Evolutionary conservation across 2,329 filamentous ascomycete genomes (phyloP).

Genomic region (Diaporthe australafricana): DNA sequence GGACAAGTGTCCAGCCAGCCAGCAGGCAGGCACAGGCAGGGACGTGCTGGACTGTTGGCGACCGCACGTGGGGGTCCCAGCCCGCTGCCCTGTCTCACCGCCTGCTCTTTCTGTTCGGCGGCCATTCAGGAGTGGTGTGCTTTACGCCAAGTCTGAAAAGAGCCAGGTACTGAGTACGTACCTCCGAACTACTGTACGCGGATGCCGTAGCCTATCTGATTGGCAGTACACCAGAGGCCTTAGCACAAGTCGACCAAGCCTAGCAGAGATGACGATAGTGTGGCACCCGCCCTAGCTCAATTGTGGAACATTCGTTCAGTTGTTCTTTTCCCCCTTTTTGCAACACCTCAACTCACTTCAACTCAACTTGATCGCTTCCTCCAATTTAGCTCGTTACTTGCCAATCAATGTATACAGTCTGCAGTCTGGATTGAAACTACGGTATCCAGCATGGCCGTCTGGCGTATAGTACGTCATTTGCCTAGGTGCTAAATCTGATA

Average conservation of each 20-base stretch:
- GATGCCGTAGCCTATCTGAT: no score
- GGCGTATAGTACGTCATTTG: neutral
- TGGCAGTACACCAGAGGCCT: no score
- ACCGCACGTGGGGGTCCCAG: neutral
- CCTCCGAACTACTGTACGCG: no score
- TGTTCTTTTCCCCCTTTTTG: no score
- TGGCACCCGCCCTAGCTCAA: neutral
- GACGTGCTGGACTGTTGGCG: neutral
- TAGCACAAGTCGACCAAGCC: neutral
- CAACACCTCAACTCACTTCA: no score
- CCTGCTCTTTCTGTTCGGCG: neutral
- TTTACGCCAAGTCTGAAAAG: no score
- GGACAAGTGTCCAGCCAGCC: neutral
- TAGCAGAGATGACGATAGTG: slow-evolving; percentile 1
- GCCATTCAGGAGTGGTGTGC: neutral
- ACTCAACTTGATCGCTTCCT: no score
- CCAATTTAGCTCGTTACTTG: no score
- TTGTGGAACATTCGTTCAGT: no score
- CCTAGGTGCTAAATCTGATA: neutral
- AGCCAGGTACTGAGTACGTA: no score
- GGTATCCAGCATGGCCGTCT: neutral
- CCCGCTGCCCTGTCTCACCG: neutral
- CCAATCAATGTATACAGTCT: no score
- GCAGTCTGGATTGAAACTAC: neutral
- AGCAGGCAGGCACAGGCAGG: neutral